A percentile compares a stretch with the other conserved stretches of the same genome.
Evolutionary conservation across 2,329 filamentous ascomycete genomes (phyloP).

Genomic region (Tolypocladium ophioglossoides): DNA sequence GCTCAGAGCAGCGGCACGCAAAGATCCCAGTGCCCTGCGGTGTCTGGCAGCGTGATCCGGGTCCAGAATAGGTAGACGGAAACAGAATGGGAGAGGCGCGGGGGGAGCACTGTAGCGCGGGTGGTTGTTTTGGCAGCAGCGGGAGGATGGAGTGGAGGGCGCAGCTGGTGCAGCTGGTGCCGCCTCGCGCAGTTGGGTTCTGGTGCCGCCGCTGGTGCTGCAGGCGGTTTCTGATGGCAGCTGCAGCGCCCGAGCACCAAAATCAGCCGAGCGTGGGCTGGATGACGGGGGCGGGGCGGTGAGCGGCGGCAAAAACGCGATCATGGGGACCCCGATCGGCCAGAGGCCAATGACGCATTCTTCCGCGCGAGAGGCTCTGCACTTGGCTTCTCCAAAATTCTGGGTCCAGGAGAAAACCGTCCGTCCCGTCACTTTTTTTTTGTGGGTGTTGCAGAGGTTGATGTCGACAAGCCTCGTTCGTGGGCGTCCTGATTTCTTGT

Average conservation of each 20-base stretch:
- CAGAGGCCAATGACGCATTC: constrained; percentile 20
- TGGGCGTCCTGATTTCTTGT: too few species aligned
- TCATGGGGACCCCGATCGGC: constrained; percentile 10
- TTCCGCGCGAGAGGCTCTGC: constrained; percentile 13
- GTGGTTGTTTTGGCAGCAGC: background rate
- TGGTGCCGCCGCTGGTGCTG: constrained; percentile 1
- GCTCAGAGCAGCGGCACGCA: background rate
- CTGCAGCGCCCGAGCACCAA: constrained; percentile 2
- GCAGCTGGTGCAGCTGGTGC: background rate
- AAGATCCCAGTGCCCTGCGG: background rate
- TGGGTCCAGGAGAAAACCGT: background rate
- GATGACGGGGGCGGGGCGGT: constrained; percentile 20
- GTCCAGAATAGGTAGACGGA: background rate
- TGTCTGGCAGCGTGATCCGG: background rate
- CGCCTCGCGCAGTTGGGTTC: background rate
- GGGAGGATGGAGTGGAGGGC: background rate
- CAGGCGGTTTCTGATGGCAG: constrained; percentile 4
- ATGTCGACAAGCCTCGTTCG: too few species aligned
- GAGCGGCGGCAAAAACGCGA: constrained; percentile 17
- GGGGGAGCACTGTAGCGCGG: background rate
- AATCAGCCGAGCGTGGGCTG: too few species aligned
- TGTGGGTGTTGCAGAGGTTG: background rate
- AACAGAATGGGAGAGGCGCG: background rate
- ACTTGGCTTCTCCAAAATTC: constrained; percentile 1
- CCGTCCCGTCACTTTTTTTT: constrained; percentile 4